A percentile compares a stretch with the other conserved stretches of the same genome.
These are phyloP conservation scores for Kalanchoe fedtschenkoi DNA, from an alignment of 164 flowering plant species.

Conservation along the genomic window DNA sequence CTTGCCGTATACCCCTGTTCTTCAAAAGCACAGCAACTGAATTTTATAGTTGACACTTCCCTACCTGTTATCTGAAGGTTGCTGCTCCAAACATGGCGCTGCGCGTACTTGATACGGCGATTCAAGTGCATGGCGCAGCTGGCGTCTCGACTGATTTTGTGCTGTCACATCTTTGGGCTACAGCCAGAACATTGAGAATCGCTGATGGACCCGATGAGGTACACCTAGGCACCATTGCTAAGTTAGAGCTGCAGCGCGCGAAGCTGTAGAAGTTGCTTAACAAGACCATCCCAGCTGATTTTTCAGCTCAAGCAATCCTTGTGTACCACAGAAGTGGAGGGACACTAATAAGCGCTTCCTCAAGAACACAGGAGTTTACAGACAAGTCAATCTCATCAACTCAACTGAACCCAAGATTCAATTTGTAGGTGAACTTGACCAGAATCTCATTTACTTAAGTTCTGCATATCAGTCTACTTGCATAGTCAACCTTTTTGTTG, in stretches of 20 bases:
- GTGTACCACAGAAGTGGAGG: not conserved
- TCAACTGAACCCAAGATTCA: too few species aligned
- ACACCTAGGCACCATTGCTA: slow-evolving; percentile 86
- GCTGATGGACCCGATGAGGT: slow-evolving; percentile 99
- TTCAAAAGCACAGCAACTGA: not conserved
- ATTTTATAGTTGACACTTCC: not conserved
- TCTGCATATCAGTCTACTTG: too few species aligned
- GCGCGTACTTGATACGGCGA: slow-evolving; percentile 82
- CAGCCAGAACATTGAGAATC: slow-evolving; percentile 78
- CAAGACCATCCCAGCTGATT: too few species aligned
- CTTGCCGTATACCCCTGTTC: not conserved
- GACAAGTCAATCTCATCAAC: too few species aligned
- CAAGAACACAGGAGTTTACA: not conserved
- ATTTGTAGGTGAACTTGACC: too few species aligned
- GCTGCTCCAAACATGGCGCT: slow-evolving; percentile 95
- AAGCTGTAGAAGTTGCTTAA: slow-evolving; percentile 35
- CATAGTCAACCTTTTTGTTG: not conserved
- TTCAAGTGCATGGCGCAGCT: slow-evolving; percentile 96
- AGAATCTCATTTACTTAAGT: too few species aligned
- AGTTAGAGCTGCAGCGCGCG: slow-evolving; percentile 69
- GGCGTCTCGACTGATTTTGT: slow-evolving; percentile 88
- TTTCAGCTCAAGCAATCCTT: not conserved
- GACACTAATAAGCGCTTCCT: not conserved
- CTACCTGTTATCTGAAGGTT: slow-evolving; percentile 34
- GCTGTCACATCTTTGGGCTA: slow-evolving; percentile 83